Base-by-base conservation (phyloP, 1,139 yeast species). In the Yamadazyma buinensis region DNA sequence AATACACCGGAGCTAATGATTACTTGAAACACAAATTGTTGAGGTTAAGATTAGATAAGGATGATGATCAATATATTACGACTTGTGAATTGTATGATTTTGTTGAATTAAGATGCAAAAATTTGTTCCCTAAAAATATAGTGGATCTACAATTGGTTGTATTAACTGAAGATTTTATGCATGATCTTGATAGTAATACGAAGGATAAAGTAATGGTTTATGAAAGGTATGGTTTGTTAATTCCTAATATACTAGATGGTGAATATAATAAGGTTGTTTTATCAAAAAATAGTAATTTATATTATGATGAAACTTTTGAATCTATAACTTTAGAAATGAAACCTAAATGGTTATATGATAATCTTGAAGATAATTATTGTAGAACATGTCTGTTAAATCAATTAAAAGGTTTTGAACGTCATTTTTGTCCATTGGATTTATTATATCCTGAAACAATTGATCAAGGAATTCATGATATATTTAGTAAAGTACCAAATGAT, bases 311-410 rank as follows among this genome's bases (percentile, higher is more conserved):
- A 11, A 37, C 37, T 5, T 50, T 61, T 27, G 47, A 50, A 33
- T 55, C 65, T 15, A 59, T 65, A 5, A 60, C 66, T 4, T 54
- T 69, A 35, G 75, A 69, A 44, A 52, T 69, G 42, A 69, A 69
- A 41, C 75, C 75, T 5, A 69, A 69, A 48, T 69, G 75, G 75
- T 54, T 69, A 27, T 69, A 69, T 46, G 72, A 67, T 40, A 67
- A 68, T 39, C 42, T 42, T 13, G 36, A 47, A 7, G 49, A 59
- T 17, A 67, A 64, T 41, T 69, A 69, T 42, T 69, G 75, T 46
- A 54, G 75, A 13, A 68, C 72, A 4, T 69, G 75, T 39, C 67
- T 66, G 57, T 55, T 64, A 33, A 63, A 63, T 40, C 73, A 65
- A 39, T 43, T 59, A 15, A 55, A 59, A 29, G 58, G 60, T 0